Base-by-base conservation (phyloP, 2,329 filamentous ascomycete species). In the Exserohilum rostratum region DNA sequence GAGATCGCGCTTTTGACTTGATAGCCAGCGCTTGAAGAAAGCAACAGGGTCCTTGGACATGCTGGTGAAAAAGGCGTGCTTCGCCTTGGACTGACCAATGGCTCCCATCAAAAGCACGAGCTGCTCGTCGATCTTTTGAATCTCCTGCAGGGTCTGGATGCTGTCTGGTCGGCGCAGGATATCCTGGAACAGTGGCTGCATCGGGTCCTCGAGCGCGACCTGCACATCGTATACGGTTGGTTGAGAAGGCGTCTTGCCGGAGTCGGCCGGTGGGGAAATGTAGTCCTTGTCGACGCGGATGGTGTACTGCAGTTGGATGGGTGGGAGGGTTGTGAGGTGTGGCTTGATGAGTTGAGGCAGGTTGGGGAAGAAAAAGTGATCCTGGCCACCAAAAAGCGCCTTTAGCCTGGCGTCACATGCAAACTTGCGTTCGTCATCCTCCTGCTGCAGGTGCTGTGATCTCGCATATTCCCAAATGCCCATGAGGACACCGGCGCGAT, bases 391-490 rank as follows among this genome's bases (percentile, higher is more conserved):
- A 73, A 96, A 87, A 78, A 96, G 91, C 76, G 85, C 86, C 77
- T 85, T 89, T 47, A 99, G 76, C 42, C 88, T 83, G 38, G 93
- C 89, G 70, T 99, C 93, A 70, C 95, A 98, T 34, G 90, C 88
- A 66, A 99, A 93, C 57, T 90, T 90, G 58, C 95, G 86, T 79
- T 95, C 95, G 73, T 99, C 95, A 56, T 98, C 93, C 61, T 96
- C 93, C 72, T 97, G 93, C 73, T 96, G 91, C 42, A 99, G 80
- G 15, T 88, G 87, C 81, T 90, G 90, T 17, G 90, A 83, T 65
- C 91, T 88, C 62, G 96, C 90, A 69, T 99, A 99, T 72, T 97
- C 93, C 91, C 93, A 99, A 29, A 99, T 84, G 12, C 90, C 93
- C 82, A 96, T 90, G 25, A 96, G 87, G 6, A 93, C 89, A 58